Percentiles rank a stretch among this genome's conserved stretches.
Conservation (phyloP, 1,284 basidiomycete species). For the Rhodotorula sp. region DNA sequence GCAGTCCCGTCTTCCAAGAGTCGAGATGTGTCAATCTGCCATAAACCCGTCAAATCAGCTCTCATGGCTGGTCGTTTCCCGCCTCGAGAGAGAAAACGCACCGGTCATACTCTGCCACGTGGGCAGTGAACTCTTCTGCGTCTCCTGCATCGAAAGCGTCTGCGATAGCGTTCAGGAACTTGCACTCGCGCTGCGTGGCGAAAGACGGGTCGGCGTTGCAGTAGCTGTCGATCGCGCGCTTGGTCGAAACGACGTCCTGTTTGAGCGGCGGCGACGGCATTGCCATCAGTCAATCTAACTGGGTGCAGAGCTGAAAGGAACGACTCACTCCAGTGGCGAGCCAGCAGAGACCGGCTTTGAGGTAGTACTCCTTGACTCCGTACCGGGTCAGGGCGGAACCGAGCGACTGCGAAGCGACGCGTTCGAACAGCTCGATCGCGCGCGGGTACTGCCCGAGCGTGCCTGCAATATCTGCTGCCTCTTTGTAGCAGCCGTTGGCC, state of each 20-base stretch:
- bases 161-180: constrained; percentile 73
- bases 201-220: constrained; percentile 75
- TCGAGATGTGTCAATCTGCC: constrained; percentile 83
- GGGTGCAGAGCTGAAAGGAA: neutral
- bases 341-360: constrained; percentile 82
- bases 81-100: constrained; percentile 6
- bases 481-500: constrained; percentile 92
- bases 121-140: constrained; percentile 69
- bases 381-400: constrained; percentile 89
- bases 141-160: constrained; percentile 80
- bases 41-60: constrained; percentile 37
- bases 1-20: constrained; percentile 75
- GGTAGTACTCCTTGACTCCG: constrained; percentile 97
- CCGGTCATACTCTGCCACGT: constrained; percentile 42
- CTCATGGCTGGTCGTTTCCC: neutral
- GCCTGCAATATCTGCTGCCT: constrained; percentile 91
- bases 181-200: constrained; percentile 80
- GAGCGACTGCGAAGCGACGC: constrained; percentile 84
- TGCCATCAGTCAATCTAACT: neutral
- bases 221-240: constrained; percentile 73
- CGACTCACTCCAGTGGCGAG: constrained; percentile 76
- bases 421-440: constrained; percentile 65
- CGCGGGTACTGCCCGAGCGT: constrained; percentile 80
- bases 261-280: neutral
- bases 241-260: constrained; percentile 81